Percentiles rank a stretch among this genome's conserved stretches.
Conservation (phyloP, 176 grass and related monocot species). For the Tuctoria greenei region DNA sequence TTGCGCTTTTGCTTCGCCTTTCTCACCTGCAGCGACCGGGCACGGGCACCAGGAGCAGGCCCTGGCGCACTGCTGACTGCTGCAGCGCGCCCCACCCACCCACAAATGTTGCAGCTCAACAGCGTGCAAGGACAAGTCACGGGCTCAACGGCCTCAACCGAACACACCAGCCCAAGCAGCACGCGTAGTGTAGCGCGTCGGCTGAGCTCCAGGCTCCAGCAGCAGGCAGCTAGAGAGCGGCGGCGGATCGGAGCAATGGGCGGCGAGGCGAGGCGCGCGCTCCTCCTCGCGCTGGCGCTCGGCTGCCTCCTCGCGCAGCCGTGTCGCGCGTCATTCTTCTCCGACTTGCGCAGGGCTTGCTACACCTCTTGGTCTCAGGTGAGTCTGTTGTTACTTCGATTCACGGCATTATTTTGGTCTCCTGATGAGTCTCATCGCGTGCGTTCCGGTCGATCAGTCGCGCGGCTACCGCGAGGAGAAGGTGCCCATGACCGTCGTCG, state of each 20-base stretch:
- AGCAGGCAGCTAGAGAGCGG: neutral
- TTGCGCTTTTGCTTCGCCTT: neutral
- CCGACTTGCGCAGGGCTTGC: conserved; percentile 10
- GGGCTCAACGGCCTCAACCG: neutral
- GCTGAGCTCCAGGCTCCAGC: neutral
- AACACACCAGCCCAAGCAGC: neutral
- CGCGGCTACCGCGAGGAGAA: conserved; percentile 45
- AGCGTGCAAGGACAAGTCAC: neutral
- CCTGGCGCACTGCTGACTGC: neutral
- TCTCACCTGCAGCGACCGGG: neutral
- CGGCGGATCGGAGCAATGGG: neutral
- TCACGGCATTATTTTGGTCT: neutral
- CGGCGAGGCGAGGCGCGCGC: neutral
- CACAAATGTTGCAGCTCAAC: neutral
- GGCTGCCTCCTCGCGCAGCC: conserved; percentile 39
- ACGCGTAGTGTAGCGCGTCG: neutral
- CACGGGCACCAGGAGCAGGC: neutral
- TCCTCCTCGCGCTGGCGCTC: conserved; percentile 24
- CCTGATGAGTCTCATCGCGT: neutral
- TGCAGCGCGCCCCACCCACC: neutral
- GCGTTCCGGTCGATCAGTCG: neutral
- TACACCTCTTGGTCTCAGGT: neutral
- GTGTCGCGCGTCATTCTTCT: conserved; percentile 16
- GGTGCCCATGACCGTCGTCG: conserved; percentile 41
- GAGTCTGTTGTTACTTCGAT: neutral